Conservation (phyloP, 2,329 filamentous ascomycete species). For the Myriosclerotinia duriaeana region DNA sequence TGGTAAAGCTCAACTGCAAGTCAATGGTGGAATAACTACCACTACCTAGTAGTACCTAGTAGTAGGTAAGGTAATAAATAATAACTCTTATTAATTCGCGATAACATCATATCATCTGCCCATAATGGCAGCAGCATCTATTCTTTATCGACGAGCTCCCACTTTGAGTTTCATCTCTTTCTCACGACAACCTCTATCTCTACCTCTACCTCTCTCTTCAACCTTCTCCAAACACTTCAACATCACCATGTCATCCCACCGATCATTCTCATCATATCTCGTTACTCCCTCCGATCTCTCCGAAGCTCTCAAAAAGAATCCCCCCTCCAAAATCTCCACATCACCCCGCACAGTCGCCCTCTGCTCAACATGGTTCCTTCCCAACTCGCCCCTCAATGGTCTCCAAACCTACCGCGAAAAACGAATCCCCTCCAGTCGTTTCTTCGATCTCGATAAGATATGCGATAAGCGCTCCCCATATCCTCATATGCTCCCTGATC, state of each 20-base stretch:
- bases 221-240: conserved; percentile 8
- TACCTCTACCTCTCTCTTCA: conserved; percentile 14
- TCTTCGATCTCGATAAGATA: conserved; percentile 93
- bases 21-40: no score
- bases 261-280: conserved; percentile 58
- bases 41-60: no score
- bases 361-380: conserved; percentile 94
- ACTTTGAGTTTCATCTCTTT: conserved; percentile 21
- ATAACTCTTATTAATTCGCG: conserved; percentile 1
- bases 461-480: conserved; percentile 86
- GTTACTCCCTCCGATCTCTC: conserved; percentile 81
- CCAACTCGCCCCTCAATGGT: conserved; percentile 83
- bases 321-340: conserved; percentile 74
- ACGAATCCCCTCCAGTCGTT: conserved; percentile 85
- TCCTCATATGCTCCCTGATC: conserved; percentile 90
- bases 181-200: conserved; percentile 21
- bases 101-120: conserved; percentile 30
- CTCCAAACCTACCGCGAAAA: conserved; percentile 76
- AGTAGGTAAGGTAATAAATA: no score
- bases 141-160: conserved; percentile 31
- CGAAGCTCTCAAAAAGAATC: conserved; percentile 78
- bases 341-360: conserved; percentile 83
- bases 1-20: no score
- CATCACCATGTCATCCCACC: conserved; percentile 16
- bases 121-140: conserved; percentile 36